Evolutionary conservation across 495 filamentous ascomycete species (phyloP), one percentile per base, ranked within the genome.

Genomic region (Hypoxylon cercidicola): DNA sequence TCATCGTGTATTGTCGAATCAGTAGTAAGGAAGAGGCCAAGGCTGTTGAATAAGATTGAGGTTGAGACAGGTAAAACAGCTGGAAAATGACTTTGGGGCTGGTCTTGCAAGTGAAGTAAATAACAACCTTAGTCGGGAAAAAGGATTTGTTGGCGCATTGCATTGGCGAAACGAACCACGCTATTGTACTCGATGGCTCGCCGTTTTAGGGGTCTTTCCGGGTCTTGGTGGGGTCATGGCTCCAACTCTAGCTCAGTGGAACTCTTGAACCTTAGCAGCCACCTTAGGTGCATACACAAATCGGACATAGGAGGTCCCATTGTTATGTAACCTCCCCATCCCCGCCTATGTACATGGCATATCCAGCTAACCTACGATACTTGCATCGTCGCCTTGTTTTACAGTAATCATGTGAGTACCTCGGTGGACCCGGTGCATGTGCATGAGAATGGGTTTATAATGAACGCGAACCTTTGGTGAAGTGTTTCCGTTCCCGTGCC

Each of bases 1-100:
- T 50, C 65, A 68, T 68, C 55, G 50, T 63, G 64, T 61, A 7
- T 34, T 28, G 25, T 28, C n/a, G n/a, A n/a, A n/a, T n/a, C n/a
- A n/a, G n/a, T n/a, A n/a, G n/a, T n/a, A n/a, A n/a, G 3, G 25
- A 28, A 28, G 7, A 7, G 25, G 25, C 34, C 34, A 37, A 37
- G 34, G 11, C 11, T 11, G n/a, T n/a, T n/a, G n/a, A n/a, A n/a
- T n/a, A n/a, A n/a, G 2, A 37, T 37, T n/a, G 13, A 5, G 11
- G 34, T 37, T 3, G 34, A 37, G 34, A 5, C 34, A n/a, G 34
- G 34, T 37, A 37, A 37, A n/a, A 37, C 13, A 2, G 34, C n/a
- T n/a, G 34, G 10, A 37, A 37, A n/a, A 9, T 12, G 9, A 37
- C 2, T 37, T 4, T 37, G 19, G 7, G 6, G 19, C 6, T 45